These are phyloP conservation scores for Phytophthora kernoviae DNA, from an alignment of 352 stramenopile genomes.

Conservation along the genomic window DNA sequence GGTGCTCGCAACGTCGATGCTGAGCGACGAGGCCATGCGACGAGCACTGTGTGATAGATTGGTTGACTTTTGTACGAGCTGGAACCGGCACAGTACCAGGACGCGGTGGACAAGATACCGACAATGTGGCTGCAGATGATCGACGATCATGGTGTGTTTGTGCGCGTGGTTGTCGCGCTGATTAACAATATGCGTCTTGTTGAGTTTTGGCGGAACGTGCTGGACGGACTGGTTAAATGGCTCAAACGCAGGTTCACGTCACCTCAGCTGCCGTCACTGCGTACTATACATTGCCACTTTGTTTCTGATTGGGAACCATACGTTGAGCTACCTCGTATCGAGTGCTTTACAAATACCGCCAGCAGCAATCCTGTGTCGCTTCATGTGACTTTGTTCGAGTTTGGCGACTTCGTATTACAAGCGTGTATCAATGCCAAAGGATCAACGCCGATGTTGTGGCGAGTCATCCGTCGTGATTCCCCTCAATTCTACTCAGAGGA, in stretches of 20 bases:
- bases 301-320: conserved; percentile 32
- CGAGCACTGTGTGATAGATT: conserved; percentile 37
- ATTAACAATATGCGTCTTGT: conserved; percentile 42
- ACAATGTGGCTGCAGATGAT: conserved; percentile 38
- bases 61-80: conserved; percentile 40
- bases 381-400: conserved; percentile 32
- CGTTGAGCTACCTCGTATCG: conserved; percentile 23
- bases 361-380: conserved; percentile 14
- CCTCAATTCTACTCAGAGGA: conserved; percentile 19
- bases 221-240: conserved; percentile 47
- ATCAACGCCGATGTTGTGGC: conserved; percentile 39
- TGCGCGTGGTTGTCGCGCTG: conserved; percentile 39
- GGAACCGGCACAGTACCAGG: conserved; percentile 20
- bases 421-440: conserved; percentile 34
- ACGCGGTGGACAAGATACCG: conserved; percentile 38
- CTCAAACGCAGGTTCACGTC: conserved; percentile 23
- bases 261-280: conserved; percentile 34
- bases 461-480: conserved; percentile 31
- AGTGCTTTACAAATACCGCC: conserved; percentile 29
- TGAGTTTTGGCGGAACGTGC: conserved; percentile 45
- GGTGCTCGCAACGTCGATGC: conserved; percentile 22
- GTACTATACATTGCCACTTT: conserved; percentile 46
- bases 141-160: conserved; percentile 39
- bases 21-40: conserved; percentile 23
- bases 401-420: conserved; percentile 40